Evolutionary conservation across 108 stramenopile genomes (phyloP).

Genomic region (Epipyxis sp.): DNA sequence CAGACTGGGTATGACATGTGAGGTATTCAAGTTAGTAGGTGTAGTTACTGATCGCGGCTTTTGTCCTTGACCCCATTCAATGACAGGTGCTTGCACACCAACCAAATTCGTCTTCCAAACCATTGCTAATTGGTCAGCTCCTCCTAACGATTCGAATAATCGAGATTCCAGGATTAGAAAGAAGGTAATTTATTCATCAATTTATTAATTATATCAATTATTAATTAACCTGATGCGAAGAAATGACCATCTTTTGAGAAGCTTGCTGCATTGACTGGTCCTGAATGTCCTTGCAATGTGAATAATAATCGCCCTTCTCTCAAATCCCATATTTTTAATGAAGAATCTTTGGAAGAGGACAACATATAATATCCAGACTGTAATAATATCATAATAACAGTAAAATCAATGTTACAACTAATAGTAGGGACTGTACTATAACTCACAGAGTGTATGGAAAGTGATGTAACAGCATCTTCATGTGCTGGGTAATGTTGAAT

Average conservation of each 20-base stretch:
- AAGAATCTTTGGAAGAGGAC: conserved; percentile 51
- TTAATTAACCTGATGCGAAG: conserved; percentile 57
- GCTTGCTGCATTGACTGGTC: conserved; percentile 31
- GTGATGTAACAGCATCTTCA: conserved; percentile 14
- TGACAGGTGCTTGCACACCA: neutral
- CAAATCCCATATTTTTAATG: conserved; percentile 62
- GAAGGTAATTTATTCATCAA: no score
- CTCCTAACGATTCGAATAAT: no score
- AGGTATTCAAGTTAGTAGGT: no score
- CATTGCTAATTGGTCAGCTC: conserved; percentile 56
- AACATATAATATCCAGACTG: conserved; percentile 57
- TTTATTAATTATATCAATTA: no score
- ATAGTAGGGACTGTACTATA: neutral
- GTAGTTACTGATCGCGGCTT: neutral
- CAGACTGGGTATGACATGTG: no score
- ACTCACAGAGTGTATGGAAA: conserved; percentile 21
- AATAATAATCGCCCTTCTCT: conserved; percentile 65
- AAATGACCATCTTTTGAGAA: conserved; percentile 46
- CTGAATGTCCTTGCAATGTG: conserved; percentile 60
- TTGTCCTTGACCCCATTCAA: conserved; percentile 22
- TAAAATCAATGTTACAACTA: neutral
- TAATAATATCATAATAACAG: conserved; percentile 45
- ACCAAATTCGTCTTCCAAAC: conserved; percentile 48
- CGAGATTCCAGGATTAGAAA: no score
- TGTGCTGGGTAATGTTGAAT: conserved; percentile 66